Evolutionary conservation across 2,329 filamentous ascomycete species (phyloP).

Genomic region (Aspergillus chevalieri): DNA sequence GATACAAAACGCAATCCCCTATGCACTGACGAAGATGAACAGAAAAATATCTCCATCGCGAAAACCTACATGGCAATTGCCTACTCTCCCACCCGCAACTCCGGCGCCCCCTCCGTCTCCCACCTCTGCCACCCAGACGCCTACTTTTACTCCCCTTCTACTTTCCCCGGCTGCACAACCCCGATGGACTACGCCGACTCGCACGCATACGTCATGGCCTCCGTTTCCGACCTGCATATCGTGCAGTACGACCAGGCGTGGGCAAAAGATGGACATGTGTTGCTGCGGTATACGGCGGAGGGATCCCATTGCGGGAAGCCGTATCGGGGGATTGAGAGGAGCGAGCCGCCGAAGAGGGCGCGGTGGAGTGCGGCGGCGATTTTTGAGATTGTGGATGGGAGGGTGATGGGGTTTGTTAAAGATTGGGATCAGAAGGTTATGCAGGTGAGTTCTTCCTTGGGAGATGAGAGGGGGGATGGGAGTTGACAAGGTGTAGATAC

Average conservation of each 20-base stretch:
- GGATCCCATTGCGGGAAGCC: conserved; percentile 31
- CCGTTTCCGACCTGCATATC: conserved; percentile 31
- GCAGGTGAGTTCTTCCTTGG: conserved; percentile 9
- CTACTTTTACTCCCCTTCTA: conserved; percentile 32
- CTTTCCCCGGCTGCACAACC: conserved; percentile 32
- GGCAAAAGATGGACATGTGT: conserved; percentile 30
- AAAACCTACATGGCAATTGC: conserved; percentile 35
- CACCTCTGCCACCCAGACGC: conserved; percentile 28
- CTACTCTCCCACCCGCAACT: conserved; percentile 32
- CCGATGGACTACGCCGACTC: conserved; percentile 34
- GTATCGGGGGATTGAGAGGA: conserved; percentile 31
- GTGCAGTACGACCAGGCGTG: conserved; percentile 31
- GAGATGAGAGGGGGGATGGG: not conserved
- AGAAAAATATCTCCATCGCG: conserved; percentile 25
- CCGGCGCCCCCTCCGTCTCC: conserved; percentile 25
- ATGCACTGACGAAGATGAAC: not conserved
- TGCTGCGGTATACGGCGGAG: conserved; percentile 33
- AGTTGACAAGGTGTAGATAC: conserved; percentile 8
- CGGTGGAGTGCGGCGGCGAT: conserved; percentile 35
- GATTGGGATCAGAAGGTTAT: conserved; percentile 31
- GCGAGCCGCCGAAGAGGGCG: conserved; percentile 22
- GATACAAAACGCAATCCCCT: not conserved
- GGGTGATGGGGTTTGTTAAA: conserved; percentile 32
- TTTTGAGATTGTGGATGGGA: conserved; percentile 31
- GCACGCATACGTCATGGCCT: conserved; percentile 31